Conservation (phyloP, 805 yeast genomes). For the Osmozyma mogii region DNA sequence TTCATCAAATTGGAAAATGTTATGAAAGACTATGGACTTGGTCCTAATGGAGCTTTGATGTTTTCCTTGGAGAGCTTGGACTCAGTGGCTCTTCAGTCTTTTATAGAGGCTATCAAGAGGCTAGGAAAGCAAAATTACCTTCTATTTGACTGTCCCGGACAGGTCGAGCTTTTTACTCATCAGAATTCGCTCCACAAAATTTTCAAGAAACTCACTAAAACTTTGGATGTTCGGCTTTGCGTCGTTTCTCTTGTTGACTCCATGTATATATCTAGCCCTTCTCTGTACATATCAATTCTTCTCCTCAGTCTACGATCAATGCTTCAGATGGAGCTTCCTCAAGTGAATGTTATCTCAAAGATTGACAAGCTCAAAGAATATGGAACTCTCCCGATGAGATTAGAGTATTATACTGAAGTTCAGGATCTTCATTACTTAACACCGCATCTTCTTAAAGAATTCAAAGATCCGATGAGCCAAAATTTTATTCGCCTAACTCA, state of each 20-base stretch:
- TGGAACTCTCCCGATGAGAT: conserved; percentile 72
- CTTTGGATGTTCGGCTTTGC: conserved; percentile 62
- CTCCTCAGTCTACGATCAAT: conserved; percentile 79
- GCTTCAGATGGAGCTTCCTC: conserved; percentile 91
- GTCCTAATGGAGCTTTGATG: conserved; percentile 90
- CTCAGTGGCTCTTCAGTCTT: conserved; percentile 35
- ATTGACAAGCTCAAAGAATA: conserved; percentile 74
- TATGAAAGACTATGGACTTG: conserved; percentile 63
- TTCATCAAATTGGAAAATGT: conserved; percentile 68
- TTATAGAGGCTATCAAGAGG: conserved; percentile 47
- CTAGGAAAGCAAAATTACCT: conserved; percentile 51
- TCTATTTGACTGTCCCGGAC: conserved; percentile 91
- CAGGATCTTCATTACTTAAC: conserved; percentile 68
- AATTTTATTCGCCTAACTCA: conserved; percentile 63
- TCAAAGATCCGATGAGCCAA: conserved; percentile 54
- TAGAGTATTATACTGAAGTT: conserved; percentile 87
- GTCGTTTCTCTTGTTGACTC: conserved; percentile 86
- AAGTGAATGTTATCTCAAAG: conserved; percentile 85
- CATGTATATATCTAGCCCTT: conserved; percentile 72
- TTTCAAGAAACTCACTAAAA: conserved; percentile 48
- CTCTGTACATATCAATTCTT: conserved; percentile 78
- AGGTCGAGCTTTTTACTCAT: conserved; percentile 89
- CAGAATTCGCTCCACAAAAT: conserved; percentile 67
- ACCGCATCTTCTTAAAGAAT: conserved; percentile 66
- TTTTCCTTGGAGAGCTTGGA: conserved; percentile 71